Conservation (phyloP, 139 green algal genomes). For the Chlorella sp. region DNA sequence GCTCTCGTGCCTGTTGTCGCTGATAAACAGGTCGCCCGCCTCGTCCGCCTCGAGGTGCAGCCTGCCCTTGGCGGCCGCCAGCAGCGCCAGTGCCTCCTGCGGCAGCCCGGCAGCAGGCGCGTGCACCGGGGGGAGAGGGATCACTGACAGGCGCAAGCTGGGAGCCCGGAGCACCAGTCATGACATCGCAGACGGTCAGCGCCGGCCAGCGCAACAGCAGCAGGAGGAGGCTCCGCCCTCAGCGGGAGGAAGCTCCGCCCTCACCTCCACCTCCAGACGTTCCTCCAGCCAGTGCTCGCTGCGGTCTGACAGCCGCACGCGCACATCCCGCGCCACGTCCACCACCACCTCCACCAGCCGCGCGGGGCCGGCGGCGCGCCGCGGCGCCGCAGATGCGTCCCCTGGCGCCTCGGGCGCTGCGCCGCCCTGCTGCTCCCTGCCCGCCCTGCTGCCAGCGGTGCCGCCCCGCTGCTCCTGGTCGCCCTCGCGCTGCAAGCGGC, state of each 20-base stretch:
- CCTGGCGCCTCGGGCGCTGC: too few species aligned
- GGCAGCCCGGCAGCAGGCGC: background rate
- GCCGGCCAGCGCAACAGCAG: too few species aligned
- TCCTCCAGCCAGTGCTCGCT: constrained; percentile 57
- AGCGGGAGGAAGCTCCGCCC: too few species aligned
- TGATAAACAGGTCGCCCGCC: constrained; percentile 76
- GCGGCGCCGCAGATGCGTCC: background rate
- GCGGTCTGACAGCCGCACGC: constrained; percentile 73
- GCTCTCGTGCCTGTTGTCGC: constrained; percentile 90
- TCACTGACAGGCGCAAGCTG: background rate
- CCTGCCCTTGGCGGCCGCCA: constrained; percentile 3
- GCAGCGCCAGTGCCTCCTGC: constrained; percentile 3
- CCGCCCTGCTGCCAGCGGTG: background rate
- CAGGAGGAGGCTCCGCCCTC: too few species aligned
- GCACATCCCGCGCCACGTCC: constrained; percentile 77
- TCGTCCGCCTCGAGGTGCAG: constrained; percentile 33
- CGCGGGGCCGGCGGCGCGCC: background rate
- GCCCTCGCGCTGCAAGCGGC: background rate
- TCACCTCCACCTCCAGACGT: constrained; percentile 60
- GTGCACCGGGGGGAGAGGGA: too few species aligned
- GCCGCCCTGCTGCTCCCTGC: background rate
- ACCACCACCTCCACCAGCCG: constrained; percentile 86
- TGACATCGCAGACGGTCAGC: background rate
- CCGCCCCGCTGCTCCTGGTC: background rate
- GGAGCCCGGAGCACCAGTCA: background rate